Percentiles rank a stretch among this genome's conserved stretches.
Evolutionary conservation across 2,329 filamentous ascomycete genomes (phyloP).

Genomic region (Penicillium sp.): DNA sequence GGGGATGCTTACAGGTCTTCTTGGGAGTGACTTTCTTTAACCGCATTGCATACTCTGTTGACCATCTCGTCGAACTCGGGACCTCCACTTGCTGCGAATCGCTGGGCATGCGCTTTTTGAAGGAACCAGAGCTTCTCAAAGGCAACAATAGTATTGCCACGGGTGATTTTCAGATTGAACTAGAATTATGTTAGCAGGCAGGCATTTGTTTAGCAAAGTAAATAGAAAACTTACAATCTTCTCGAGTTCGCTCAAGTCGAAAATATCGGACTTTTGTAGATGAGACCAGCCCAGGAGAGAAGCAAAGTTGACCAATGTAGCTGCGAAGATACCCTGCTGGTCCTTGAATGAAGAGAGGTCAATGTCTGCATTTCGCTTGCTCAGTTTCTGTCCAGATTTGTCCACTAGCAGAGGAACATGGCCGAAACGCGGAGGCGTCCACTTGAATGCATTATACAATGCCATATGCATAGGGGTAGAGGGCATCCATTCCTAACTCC

Average conservation of each 20-base stretch:
- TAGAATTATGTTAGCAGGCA: slow-evolving; percentile 37
- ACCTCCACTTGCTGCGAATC: slow-evolving; percentile 49
- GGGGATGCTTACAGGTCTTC: slow-evolving; percentile 31
- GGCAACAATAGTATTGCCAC: slow-evolving; percentile 82
- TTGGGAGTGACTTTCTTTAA: slow-evolving; percentile 21
- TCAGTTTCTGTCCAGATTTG: slow-evolving; percentile 71
- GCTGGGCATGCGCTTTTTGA: slow-evolving; percentile 68
- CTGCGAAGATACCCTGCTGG: slow-evolving; percentile 60
- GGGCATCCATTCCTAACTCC: slow-evolving; percentile 80
- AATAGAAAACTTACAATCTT: slow-evolving; percentile 55
- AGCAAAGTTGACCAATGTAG: slow-evolving; percentile 75
- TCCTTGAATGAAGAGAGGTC: slow-evolving; percentile 61
- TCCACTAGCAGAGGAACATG: slow-evolving; percentile 77
- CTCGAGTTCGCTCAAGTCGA: slow-evolving; percentile 70
- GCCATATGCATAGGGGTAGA: slow-evolving; percentile 80
- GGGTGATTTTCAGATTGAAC: slow-evolving; percentile 87
- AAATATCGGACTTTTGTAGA: slow-evolving; percentile 65
- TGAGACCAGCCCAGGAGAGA: slow-evolving; percentile 84
- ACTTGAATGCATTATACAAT: slow-evolving; percentile 76
- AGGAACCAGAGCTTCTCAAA: slow-evolving; percentile 78
- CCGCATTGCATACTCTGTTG: slow-evolving; percentile 30
- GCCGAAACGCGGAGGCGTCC: slow-evolving; percentile 73
- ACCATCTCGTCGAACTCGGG: slow-evolving; percentile 43
- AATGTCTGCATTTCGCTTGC: slow-evolving; percentile 76
- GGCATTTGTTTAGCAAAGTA: not conserved